Base-by-base conservation (phyloP, 352 stramenopile genomes). In the Globisporangium alternatum region DNA sequence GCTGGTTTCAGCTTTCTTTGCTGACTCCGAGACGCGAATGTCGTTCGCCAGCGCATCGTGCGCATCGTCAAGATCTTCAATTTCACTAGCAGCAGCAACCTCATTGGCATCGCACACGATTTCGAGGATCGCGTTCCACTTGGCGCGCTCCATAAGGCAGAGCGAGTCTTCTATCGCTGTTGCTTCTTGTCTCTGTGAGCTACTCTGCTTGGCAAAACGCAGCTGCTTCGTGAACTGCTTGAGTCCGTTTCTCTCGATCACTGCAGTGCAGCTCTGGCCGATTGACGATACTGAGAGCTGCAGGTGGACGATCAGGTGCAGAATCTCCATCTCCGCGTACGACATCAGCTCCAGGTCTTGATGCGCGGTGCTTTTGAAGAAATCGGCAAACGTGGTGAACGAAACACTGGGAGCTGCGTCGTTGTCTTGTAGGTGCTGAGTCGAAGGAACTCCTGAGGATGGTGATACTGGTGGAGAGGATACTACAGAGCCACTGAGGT, bases 291-390 rank as follows among this genome's bases (percentile, higher is more conserved):
- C 5, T 8, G 33, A 39, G 30, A 44, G n/a, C 30, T 64, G 43
- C 3, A 80, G 31, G 33, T 73, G 59, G 19, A 77, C 71, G 21
- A 74, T n/a, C n/a, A 71, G 39, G 22, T 70, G 65, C 7, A 65
- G 31, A 9, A 75, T 58, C 35, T 77, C 64, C 25, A 78, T 12
- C 17, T 72, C 63, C 2, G 68, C 19, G 2, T 37, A 22, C 2
- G 63, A 76, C 10, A 67, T 39, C 17, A 54, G 3, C n/a, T 25
- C 25, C 10, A 48, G 33, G 19, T 54, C 37, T 31, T 30, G 10
- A n/a, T 30, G 39, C 9, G 15, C 30, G 8, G 39, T 8, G 17
- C 31, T 31, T 5, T 70, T 54, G 22, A 68, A 66, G 21, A 79
- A 54, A 22, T 65, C 43, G 3, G 59, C 17, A 33, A 81, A 81